Evolutionary conservation across 2,329 filamentous ascomycete genomes (phyloP).

Genomic region (Malbranchea cinnamomea): DNA sequence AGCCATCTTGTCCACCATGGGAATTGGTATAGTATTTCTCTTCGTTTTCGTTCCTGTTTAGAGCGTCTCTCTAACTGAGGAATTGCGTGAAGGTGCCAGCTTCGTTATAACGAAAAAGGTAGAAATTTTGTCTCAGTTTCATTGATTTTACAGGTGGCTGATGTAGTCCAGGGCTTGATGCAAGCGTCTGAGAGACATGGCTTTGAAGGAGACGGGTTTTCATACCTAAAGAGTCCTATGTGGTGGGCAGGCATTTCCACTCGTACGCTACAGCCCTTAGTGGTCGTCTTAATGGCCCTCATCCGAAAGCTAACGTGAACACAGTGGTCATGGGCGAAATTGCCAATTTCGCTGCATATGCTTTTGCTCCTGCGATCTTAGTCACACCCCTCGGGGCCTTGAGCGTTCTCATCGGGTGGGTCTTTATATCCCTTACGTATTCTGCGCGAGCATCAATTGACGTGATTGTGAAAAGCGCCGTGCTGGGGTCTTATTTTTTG

Average conservation of each 20-base stretch:
- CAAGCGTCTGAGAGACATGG: constrained; percentile 83
- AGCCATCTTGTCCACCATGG: constrained; percentile 34
- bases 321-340: constrained; percentile 83
- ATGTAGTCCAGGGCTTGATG: constrained; percentile 55
- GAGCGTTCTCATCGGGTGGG: constrained; percentile 73
- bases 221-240: constrained; percentile 83
- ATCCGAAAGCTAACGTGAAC: constrained; percentile 6
- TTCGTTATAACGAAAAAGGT: constrained; percentile 99
- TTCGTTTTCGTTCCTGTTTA: constrained; percentile 1
- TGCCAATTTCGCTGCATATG: constrained; percentile 95
- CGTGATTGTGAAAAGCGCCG: constrained; percentile 42
- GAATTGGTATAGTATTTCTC: constrained; percentile 22
- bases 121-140: no score
- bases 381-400: constrained; percentile 90
- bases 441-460: constrained; percentile 1
- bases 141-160: constrained; percentile 4
- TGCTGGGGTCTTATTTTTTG: constrained; percentile 87
- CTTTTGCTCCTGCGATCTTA: constrained; percentile 95
- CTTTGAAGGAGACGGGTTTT: constrained; percentile 91
- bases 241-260: constrained; percentile 95
- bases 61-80: constrained; percentile 5
- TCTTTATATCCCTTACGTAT: constrained; percentile 5
- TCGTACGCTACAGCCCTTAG: constrained; percentile 39
- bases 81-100: constrained; percentile 53
- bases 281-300: background rate